These are phyloP conservation scores for Sphaceloma murrayae DNA, from an alignment of 2,329 filamentous ascomycete species.

Conservation along the genomic window DNA sequence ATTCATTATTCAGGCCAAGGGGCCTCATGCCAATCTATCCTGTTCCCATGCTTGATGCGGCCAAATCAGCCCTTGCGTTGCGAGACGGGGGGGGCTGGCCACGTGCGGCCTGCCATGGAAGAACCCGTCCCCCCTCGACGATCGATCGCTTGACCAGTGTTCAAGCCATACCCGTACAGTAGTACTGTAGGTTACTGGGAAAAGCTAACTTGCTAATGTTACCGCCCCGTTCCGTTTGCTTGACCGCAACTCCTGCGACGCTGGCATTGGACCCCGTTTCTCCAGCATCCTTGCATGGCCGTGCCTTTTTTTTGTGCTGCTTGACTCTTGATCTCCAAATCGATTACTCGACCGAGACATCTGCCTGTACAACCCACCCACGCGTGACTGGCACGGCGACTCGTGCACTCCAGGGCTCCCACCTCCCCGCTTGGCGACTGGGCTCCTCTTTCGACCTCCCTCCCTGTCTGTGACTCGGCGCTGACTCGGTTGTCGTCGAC, in stretches of 20 bases:
- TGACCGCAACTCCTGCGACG: slow-evolving; percentile 10
- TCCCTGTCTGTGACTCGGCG: slow-evolving; percentile 2
- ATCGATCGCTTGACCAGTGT: slow-evolving; percentile 9
- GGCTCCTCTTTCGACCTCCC: slow-evolving; percentile 2
- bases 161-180: not conserved
- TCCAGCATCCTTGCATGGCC: not conserved
- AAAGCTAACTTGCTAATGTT: too few relatives aligned
- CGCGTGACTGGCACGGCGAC: slow-evolving; percentile 13
- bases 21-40: slow-evolving; percentile 8
- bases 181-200: too few relatives aligned
- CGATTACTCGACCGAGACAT: not conserved
- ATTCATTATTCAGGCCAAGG: too few relatives aligned
- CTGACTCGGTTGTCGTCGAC: slow-evolving; percentile 2
- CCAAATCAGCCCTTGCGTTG: slow-evolving; percentile 11
- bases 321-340: not conserved
- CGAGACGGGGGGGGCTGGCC: slow-evolving; percentile 10
- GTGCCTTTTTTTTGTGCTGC: not conserved
- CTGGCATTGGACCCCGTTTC: too few relatives aligned
- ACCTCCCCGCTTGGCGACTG: slow-evolving; percentile 10
- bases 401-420: slow-evolving; percentile 1
- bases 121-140: not conserved
- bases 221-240: not conserved
- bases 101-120: slow-evolving; percentile 4
- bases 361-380: slow-evolving; percentile 3
- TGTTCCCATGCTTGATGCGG: too few relatives aligned